Conservation (phyloP, 768 basidiomycete species). For the Dioszegia hungarica region DNA sequence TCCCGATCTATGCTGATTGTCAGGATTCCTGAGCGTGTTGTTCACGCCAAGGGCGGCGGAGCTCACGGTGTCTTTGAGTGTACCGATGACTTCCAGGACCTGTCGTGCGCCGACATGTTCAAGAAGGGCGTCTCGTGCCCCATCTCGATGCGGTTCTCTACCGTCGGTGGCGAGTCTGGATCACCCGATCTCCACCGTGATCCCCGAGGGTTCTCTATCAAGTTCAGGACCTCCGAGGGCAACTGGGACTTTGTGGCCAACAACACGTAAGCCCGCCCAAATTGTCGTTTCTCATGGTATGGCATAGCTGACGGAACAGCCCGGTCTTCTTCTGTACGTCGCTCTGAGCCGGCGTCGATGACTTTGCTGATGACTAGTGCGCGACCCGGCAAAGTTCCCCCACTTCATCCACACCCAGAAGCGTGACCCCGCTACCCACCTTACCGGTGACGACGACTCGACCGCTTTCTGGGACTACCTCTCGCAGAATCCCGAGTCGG, state of each 20-base stretch:
- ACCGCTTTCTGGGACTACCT: conserved; percentile 61
- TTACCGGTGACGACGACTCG: conserved; percentile 67
- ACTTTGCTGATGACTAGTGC: too few species aligned
- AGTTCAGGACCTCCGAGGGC: conserved; percentile 52
- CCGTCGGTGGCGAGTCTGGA: conserved; percentile 54
- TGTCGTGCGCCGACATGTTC: conserved; percentile 51
- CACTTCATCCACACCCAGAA: conserved; percentile 55
- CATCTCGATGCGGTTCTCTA: conserved; percentile 49
- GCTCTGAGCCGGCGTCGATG: too few species aligned
- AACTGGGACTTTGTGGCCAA: conserved; percentile 52
- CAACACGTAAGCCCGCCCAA: too few species aligned
- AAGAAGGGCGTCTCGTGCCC: conserved; percentile 48
- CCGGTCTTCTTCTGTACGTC: background rate
- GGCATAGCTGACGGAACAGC: too few species aligned
- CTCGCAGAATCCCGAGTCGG: conserved; percentile 51
- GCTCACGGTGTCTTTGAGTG: conserved; percentile 52
- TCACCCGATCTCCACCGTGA: conserved; percentile 51
- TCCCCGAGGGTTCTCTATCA: conserved; percentile 52
- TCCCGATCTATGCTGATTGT: background rate
- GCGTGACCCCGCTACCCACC: conserved; percentile 78
- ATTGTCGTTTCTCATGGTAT: too few species aligned
- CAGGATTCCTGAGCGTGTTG: conserved; percentile 50
- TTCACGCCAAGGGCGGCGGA: conserved; percentile 64
- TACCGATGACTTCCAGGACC: conserved; percentile 50
- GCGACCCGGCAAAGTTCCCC: conserved; percentile 52